Evolutionary conservation across 208 protist species (phyloP), one percentile per base, ranked within the genome.

Genomic region (Angomonas deanei): DNA sequence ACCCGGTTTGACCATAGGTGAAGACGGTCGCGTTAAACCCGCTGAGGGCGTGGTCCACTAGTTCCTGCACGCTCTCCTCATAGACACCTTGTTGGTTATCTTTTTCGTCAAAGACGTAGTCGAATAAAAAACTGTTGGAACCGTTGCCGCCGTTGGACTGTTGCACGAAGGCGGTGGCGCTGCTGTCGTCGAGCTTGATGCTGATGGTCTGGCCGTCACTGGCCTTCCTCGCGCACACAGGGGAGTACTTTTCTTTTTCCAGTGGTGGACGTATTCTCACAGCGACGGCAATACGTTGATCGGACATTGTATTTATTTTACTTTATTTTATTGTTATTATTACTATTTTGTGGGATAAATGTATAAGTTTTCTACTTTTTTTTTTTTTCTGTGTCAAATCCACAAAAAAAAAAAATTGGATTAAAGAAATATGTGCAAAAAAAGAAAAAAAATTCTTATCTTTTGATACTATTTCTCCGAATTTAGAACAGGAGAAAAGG

Each of bases 1-100:
- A 91, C 26, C 86, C 88, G 0, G 91, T 93, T 68, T 95, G 86
- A 21, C 93, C 93, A 71, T 97, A 97, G 19, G 89, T 79, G 56
- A 97, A 91, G 60, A 97, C 78, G n/a, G 82, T 93, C 2, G 77
- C 46, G 67, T 91, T 91, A 54, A 66, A 81, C 3, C 92, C 92
- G 0, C 78, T 78, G 5, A 97, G 67, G 6, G 84, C 74, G 64
- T 82, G 70, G 60, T 93, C 89, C 0, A 97, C 82, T 52, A 95
- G 68, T 50, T 91, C 85, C 70, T 88, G 83, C 42, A 90, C 86
- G 8, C 76, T 74, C 60, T 94, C 78, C 66, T 92, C 78, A 68
- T 97, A 97, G 26, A 97, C 70, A 1, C 61, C 65, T 21, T 61
- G 42, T 64, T 97, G 89, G 34, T 91, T 72, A 54, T 94, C 88